phyloP scores from a whole-genome alignment of 176 grass and related monocot species.

The Carex littledalei region DNA sequence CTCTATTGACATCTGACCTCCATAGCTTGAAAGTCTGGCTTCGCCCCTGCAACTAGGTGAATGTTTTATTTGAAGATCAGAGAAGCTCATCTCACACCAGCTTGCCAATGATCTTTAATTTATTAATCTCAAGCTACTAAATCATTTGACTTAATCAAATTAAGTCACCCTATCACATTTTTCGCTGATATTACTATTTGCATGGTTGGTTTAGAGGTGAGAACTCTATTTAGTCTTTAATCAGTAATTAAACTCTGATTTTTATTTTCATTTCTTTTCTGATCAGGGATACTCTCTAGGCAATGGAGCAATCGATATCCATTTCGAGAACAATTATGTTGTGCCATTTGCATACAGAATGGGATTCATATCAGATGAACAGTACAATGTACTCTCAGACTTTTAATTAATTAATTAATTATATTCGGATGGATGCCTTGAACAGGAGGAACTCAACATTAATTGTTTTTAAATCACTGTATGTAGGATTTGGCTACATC shows the following conservation, averaged over 20 bases:
- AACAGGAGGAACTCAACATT: neutral
- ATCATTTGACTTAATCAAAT: no score
- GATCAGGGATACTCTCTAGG: constrained; percentile 57
- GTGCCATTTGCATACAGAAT: constrained; percentile 49
- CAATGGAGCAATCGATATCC: constrained; percentile 43
- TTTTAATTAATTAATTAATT: neutral
- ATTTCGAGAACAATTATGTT: constrained; percentile 41
- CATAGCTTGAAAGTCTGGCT: no score
- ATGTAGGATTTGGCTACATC: constrained; percentile 39
- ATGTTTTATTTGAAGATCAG: neutral
- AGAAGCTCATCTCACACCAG: neutral
- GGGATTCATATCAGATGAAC: constrained; percentile 59
- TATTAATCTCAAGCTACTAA: no score
- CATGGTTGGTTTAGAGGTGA: no score
- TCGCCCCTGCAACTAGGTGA: neutral
- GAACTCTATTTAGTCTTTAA: neutral
- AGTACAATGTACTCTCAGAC: constrained; percentile 34
- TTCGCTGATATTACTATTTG: no score
- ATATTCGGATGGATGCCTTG: neutral
- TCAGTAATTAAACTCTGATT: neutral
- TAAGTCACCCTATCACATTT: no score
- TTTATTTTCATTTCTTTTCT: neutral
- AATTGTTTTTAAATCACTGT: neutral
- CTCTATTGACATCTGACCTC: no score
- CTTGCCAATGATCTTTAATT: no score